phyloP scores from a whole-genome alignment of 106 monocot genomes.

The Dactylorhiza incarnata region DNA sequence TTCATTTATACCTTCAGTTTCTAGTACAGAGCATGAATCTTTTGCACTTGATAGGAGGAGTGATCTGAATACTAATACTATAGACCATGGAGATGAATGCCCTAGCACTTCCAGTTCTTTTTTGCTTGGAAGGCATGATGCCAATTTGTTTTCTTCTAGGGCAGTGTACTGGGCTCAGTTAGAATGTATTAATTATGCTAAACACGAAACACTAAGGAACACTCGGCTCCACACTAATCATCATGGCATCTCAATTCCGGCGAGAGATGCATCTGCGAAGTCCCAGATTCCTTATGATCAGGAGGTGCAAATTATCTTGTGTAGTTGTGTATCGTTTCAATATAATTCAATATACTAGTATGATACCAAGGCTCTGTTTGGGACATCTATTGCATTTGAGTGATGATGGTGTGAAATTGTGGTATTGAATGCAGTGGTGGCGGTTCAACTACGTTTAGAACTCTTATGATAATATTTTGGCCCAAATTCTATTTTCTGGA shows the following conservation, averaged over 20 bases:
- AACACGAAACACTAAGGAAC: not conserved
- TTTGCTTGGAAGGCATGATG: slow-evolving; percentile 9
- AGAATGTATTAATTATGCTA: slow-evolving; percentile 3
- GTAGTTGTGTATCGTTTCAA: not conserved
- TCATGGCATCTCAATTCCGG: not conserved
- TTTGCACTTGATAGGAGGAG: not conserved
- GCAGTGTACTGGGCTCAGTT: slow-evolving; percentile 4
- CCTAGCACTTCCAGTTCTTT: slow-evolving; percentile 9
- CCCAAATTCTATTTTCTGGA: too few species aligned
- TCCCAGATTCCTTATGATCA: slow-evolving; percentile 16
- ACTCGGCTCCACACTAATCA: not conserved
- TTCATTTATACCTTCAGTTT: not conserved
- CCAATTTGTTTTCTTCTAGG: not conserved
- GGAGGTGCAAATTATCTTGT: slow-evolving; percentile 17
- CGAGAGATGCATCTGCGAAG: slow-evolving; percentile 3
- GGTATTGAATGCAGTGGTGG: too few species aligned
- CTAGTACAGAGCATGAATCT: not conserved
- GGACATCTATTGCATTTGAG: too few species aligned
- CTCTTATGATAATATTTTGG: too few species aligned
- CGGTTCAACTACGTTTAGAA: too few species aligned
- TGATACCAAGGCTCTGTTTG: not conserved
- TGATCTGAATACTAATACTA: not conserved
- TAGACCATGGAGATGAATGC: not conserved
- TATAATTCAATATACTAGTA: not conserved
- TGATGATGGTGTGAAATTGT: too few species aligned